Evolutionary conservation across 2,329 filamentous ascomycete species (phyloP), one percentile per base, ranked within the genome.

Genomic region (Fusarium albidum): DNA sequence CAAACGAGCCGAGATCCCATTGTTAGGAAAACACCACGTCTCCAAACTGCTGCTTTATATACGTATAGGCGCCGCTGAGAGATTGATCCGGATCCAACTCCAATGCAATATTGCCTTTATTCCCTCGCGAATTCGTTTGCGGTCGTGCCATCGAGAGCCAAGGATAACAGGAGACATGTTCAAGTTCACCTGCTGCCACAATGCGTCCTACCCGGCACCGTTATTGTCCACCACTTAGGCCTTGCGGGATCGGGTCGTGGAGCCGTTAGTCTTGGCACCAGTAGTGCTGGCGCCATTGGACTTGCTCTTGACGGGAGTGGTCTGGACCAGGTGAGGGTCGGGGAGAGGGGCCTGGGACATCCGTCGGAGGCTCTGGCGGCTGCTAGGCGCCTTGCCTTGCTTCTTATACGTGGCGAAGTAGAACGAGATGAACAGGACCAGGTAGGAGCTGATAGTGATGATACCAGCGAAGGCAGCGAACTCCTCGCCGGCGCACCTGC

Each of bases 381-480:
- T 90, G 67, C 88, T 92, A 68, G 83, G 82, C 55, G 82, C 85
- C 82, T 92, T 94, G 74, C 86, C 85, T 58, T 89, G 87, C 82
- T 92, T 93, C 81, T 89, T 90, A 82, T 99, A 99, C 57, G 94
- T 99, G 64, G 92, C 92, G 67, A 96, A 84, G 84, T 98, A 99
- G 88, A 99, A 99, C 44, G 90, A 94, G 79, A 99, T 96, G 87
- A 99, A 99, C 65, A 99, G 90, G 61, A 98, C 84, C 55, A 99
- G 86, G 85, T 98, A 99, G 27, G 92, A 96, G 78, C 86, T 93
- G 72, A 99, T 82, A 69, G 96, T 96, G 64, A 83, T 91, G 67
- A 97, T 96, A 67, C 94, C 94, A 55, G 93, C 84, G 70, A 97
- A 91, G 37, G 94, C 94, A 41, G 94, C 94, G 70, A 97, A 98